Percentiles rank a stretch among this genome's conserved stretches.
phyloP scores from a whole-genome alignment of 495 filamentous ascomycete species.

The Penicillium steckii region DNA sequence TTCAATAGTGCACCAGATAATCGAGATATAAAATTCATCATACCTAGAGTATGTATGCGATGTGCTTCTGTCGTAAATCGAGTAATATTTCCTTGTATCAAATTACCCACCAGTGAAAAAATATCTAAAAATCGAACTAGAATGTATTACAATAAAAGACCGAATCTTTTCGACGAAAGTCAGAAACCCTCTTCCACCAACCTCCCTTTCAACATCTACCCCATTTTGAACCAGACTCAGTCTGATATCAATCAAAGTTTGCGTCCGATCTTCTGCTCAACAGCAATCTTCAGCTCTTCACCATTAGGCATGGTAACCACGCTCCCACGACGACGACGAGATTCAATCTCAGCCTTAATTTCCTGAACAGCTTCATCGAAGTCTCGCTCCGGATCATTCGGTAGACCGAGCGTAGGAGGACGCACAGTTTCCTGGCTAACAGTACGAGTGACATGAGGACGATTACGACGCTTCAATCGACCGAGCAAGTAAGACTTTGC shows the following conservation, averaged over 20 bases:
- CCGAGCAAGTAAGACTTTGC: slow-evolving; percentile 60
- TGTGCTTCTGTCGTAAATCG: too few species aligned
- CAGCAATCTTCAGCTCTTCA: slow-evolving; percentile 43
- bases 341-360: slow-evolving; percentile 67
- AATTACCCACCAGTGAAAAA: not conserved
- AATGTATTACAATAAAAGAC: too few species aligned
- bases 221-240: too few species aligned
- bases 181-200: too few species aligned
- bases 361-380: slow-evolving; percentile 78
- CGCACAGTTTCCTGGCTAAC: slow-evolving; percentile 31
- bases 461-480: slow-evolving; percentile 57
- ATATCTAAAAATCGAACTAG: not conserved
- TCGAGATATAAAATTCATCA: slow-evolving; percentile 1
- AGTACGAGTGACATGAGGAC: slow-evolving; percentile 27
- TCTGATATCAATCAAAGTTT: slow-evolving; percentile 33
- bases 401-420: slow-evolving; percentile 72
- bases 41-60: too few species aligned
- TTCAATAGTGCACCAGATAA: not conserved
- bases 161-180: too few species aligned
- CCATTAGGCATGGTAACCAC: slow-evolving; percentile 46
- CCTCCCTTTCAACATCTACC: too few species aligned
- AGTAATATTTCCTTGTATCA: too few species aligned
- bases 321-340: slow-evolving; percentile 53
- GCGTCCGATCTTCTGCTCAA: slow-evolving; percentile 47
- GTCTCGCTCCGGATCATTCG: slow-evolving; percentile 72